phyloP scores from a whole-genome alignment of 768 basidiomycete species.

The Trametes gibbosa region DNA sequence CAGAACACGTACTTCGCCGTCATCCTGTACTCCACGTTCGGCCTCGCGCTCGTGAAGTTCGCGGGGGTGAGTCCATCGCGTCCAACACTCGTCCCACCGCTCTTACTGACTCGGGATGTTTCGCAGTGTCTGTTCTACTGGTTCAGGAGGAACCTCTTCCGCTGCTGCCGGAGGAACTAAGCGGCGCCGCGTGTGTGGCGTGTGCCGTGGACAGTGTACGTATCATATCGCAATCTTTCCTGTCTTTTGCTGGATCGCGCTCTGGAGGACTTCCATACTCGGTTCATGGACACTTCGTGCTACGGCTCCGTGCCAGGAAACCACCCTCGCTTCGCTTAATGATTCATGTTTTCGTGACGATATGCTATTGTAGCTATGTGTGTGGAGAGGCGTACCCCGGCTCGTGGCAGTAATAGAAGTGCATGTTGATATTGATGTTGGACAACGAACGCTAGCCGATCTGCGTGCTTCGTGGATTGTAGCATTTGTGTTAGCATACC shows the following conservation, averaged over 20 bases:
- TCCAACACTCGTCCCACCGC: not conserved
- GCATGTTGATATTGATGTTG: not conserved
- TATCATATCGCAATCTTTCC: not conserved
- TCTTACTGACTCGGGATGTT: not conserved
- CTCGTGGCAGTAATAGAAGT: not conserved
- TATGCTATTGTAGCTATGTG: conserved; percentile 10
- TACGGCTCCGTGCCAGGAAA: not conserved
- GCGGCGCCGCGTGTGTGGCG: not conserved
- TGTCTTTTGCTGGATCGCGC: conserved; percentile 4
- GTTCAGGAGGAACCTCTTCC: conserved; percentile 80
- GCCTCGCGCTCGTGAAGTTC: conserved; percentile 69
- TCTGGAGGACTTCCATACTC: conserved; percentile 7
- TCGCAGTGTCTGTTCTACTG: conserved; percentile 77
- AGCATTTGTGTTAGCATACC: not conserved
- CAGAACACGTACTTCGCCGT: conserved; percentile 70
- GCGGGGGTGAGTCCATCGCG: conserved; percentile 54
- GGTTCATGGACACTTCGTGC: conserved; percentile 17
- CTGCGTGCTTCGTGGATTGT: not conserved
- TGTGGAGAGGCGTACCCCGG: not conserved
- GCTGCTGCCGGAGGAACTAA: conserved; percentile 75
- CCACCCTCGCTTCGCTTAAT: not conserved
- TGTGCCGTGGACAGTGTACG: not conserved
- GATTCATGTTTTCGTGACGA: conserved; percentile 9
- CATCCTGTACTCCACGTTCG: conserved; percentile 80
- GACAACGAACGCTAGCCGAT: too few relatives aligned